Evolutionary conservation across 495 filamentous ascomycete genomes (phyloP).

Genomic region (Talaromyces trachyspermus): DNA sequence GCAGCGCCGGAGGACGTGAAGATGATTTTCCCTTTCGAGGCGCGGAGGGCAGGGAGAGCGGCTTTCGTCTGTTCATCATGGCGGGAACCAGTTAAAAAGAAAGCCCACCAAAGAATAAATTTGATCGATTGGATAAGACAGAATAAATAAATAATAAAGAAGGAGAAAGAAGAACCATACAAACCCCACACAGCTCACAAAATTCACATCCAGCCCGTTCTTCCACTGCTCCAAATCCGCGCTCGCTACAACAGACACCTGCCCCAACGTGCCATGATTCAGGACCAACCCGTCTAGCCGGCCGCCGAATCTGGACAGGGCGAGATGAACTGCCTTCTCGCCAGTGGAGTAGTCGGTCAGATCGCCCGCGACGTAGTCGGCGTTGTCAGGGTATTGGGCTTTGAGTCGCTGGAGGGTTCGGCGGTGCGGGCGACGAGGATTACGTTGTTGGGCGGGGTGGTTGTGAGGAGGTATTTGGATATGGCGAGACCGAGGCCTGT

Average conservation of each 20-base stretch:
- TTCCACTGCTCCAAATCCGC: slow-evolving; percentile 64
- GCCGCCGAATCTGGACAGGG: slow-evolving; percentile 61
- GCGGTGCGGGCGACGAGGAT: slow-evolving; percentile 68
- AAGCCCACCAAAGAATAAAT: too few relatives aligned
- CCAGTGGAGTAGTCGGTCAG: slow-evolving; percentile 58
- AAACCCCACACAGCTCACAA: slow-evolving; percentile 72
- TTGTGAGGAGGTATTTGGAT: slow-evolving; percentile 60
- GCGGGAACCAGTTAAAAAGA: too few relatives aligned
- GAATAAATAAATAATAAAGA: background rate
- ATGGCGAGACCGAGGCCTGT: slow-evolving; percentile 77
- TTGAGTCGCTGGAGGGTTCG: slow-evolving; percentile 61
- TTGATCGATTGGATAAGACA: too few relatives aligned
- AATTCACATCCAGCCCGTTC: slow-evolving; percentile 69
- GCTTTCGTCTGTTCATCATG: slow-evolving; percentile 54
- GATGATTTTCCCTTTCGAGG: slow-evolving; percentile 60
- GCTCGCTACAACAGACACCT: slow-evolving; percentile 65
- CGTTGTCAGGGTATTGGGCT: slow-evolving; percentile 53
- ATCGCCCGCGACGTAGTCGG: slow-evolving; percentile 70
- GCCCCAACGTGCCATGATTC: slow-evolving; percentile 78
- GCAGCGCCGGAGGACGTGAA: slow-evolving; percentile 75
- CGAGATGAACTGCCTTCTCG: slow-evolving; percentile 52
- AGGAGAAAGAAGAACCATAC: slow-evolving; percentile 38
- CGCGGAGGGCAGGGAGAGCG: slow-evolving; percentile 62
- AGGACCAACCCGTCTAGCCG: slow-evolving; percentile 73
- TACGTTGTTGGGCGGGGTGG: slow-evolving; percentile 54